phyloP scores from a whole-genome alignment of 1,284 basidiomycete genomes.

The Earliella scabrosa region DNA sequence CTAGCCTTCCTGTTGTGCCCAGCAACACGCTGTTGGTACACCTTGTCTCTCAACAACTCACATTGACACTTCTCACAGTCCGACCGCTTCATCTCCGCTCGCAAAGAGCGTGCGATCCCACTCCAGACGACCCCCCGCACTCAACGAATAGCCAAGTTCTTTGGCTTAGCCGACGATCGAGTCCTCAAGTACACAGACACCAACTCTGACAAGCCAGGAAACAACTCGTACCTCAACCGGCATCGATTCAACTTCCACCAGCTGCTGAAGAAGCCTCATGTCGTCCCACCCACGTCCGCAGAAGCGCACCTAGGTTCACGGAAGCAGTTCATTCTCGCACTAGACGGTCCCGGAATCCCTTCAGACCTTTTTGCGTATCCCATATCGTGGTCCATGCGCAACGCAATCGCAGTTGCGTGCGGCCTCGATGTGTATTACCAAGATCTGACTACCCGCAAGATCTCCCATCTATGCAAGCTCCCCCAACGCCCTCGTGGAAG shows the following conservation, averaged over 20 bases:
- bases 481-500: conserved; percentile 25
- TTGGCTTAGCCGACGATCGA: conserved; percentile 50
- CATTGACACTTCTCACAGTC: conserved; percentile 35
- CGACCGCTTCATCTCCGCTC: conserved; percentile 50
- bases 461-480: conserved; percentile 46
- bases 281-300: conserved; percentile 43
- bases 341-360: conserved; percentile 54
- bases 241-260: conserved; percentile 44
- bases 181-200: conserved; percentile 44
- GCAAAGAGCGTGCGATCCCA: conserved; percentile 42
- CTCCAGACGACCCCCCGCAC: conserved; percentile 51
- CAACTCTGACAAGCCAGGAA: conserved; percentile 26
- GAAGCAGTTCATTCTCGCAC: conserved; percentile 51
- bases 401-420: conserved; percentile 53
- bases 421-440: conserved; percentile 52
- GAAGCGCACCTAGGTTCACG: conserved; percentile 46
- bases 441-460: conserved; percentile 48
- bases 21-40: not conserved
- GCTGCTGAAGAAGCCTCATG: conserved; percentile 40
- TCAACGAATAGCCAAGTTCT: conserved; percentile 49
- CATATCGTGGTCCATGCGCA: conserved; percentile 49
- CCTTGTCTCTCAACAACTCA: not conserved
- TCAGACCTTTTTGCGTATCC: conserved; percentile 49
- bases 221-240: conserved; percentile 36
- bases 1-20: too few relatives aligned